Evolutionary conservation across 129 eudicot genomes (phyloP).

Genomic region (Mikania micrantha): DNA sequence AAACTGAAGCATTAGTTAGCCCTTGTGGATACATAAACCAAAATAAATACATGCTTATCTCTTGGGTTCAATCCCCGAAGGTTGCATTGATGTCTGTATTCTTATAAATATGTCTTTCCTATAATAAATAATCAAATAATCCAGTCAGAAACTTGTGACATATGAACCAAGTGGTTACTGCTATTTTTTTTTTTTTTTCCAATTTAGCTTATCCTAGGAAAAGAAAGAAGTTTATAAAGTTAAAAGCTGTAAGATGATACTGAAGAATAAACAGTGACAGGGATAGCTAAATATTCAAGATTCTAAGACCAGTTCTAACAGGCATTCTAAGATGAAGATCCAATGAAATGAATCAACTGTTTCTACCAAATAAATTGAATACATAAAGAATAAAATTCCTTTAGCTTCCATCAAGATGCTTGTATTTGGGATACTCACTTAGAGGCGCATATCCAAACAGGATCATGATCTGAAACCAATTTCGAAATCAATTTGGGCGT

Average conservation of each 20-base stretch:
- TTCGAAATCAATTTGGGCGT: too few relatives aligned
- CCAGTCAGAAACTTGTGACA: conserved; percentile 26
- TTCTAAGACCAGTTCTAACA: neutral
- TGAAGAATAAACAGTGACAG: neutral
- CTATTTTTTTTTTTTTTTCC: too few relatives aligned
- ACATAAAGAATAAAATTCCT: conserved; percentile 4
- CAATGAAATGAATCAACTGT: neutral
- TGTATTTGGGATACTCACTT: neutral
- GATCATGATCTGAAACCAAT: too few relatives aligned
- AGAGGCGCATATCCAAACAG: too few relatives aligned
- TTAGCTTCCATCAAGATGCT: neutral
- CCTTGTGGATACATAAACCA: conserved; percentile 22
- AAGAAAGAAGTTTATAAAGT: neutral
- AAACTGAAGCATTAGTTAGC: conserved; percentile 10
- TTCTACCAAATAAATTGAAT: neutral
- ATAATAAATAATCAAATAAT: conserved; percentile 37
- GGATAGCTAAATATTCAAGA: neutral
- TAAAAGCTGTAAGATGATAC: neutral
- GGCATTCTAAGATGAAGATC: neutral
- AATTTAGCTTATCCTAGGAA: conserved; percentile 6
- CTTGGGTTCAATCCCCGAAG: conserved; percentile 44
- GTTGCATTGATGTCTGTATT: conserved; percentile 47
- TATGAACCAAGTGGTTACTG: conserved; percentile 4
- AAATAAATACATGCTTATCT: conserved; percentile 47
- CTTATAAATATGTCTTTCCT: conserved; percentile 40